These are phyloP conservation scores for Eucalyptus sp. DNA, from an alignment of 345 rosid species.

Conservation along the genomic window DNA sequence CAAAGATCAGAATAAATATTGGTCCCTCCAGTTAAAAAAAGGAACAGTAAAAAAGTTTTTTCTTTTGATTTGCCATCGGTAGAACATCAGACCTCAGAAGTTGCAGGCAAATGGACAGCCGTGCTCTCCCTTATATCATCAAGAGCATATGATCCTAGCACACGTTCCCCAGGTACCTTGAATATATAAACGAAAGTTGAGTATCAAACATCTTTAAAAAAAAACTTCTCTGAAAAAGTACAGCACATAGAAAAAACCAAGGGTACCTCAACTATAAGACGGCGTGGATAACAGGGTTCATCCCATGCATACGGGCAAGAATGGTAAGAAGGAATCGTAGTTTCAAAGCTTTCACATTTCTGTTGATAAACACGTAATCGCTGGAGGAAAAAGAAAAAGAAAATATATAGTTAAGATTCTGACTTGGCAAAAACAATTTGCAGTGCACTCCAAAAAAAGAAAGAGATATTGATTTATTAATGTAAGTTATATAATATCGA, in stretches of 20 bases:
- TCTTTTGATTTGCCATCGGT: background rate
- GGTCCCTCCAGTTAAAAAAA: background rate
- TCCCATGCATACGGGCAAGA: slow-evolving; percentile 96
- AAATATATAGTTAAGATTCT: background rate
- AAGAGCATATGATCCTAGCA: slow-evolving; percentile 66
- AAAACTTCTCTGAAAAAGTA: background rate
- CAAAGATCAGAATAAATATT: background rate
- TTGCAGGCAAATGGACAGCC: slow-evolving; percentile 54
- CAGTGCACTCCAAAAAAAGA: background rate
- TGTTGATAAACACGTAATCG: slow-evolving; percentile 82
- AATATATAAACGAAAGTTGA: background rate
- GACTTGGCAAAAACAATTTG: background rate
- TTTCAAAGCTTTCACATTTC: slow-evolving; percentile 79
- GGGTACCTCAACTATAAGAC: slow-evolving; percentile 74
- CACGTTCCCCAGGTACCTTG: slow-evolving; percentile 87
- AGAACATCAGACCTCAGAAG: slow-evolving; percentile 51
- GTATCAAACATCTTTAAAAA: background rate
- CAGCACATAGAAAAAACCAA: background rate
- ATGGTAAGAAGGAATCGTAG: slow-evolving; percentile 61
- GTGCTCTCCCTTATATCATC: slow-evolving; percentile 57
- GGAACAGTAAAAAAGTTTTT: background rate
- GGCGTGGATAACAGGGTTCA: slow-evolving; percentile 89
- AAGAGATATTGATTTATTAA: background rate
- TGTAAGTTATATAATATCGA: background rate
- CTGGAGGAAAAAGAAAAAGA: slow-evolving; percentile 12